Evolutionary conservation across 2,329 filamentous ascomycete species (phyloP), one percentile per base, ranked within the genome.

Genomic region (Colletotrichum scovillei): DNA sequence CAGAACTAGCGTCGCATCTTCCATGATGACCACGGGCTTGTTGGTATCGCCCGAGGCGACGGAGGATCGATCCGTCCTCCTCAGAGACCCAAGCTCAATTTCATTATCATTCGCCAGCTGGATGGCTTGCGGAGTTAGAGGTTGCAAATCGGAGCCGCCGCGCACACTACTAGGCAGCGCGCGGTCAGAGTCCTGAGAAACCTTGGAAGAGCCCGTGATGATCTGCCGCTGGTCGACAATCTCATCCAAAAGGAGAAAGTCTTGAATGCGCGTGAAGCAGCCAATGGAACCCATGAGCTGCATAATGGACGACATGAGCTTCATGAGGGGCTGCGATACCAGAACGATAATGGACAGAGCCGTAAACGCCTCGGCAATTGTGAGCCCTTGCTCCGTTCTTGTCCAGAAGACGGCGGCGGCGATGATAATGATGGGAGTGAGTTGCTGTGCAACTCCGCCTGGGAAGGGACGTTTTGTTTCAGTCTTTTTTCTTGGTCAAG

Each of bases 281-380:
- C 80, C 82, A 4, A 82, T 62, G 0, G 80, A 79, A 7, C 81
- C 79, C 7, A 80, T 77, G 6, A 83, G 78, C 30, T 80, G 78
- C 56, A 81, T 80, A 42, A 83, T 75, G 1, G 81, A 80, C 46
- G 78, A 76, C 5, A 83, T 78, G 1, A 84, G 72, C 14, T 77
- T 78, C 0, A 81, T 75, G 9, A 84, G 76, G 0, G 82, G 82
- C 19, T 78, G 78, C 0, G 80, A 79, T 0, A 81, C 78, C 1
- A 84, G 75, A 0, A 78, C 77, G 24, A 84, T 79, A 1, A 84
- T 75, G 7, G 82, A 83, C 3, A 84, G 69, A 0, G 82, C 79
- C 0, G 82, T 84, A 63, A 84, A 84, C 1, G 81, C 81, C 6
- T 80, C 76, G 6, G 81, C 79, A 0, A 82, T 79, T 12, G 77